Percentiles rank a stretch among this genome's conserved stretches.
phyloP scores from a whole-genome alignment of 2,329 filamentous ascomycete species.

The Colletotrichum spaethianum region DNA sequence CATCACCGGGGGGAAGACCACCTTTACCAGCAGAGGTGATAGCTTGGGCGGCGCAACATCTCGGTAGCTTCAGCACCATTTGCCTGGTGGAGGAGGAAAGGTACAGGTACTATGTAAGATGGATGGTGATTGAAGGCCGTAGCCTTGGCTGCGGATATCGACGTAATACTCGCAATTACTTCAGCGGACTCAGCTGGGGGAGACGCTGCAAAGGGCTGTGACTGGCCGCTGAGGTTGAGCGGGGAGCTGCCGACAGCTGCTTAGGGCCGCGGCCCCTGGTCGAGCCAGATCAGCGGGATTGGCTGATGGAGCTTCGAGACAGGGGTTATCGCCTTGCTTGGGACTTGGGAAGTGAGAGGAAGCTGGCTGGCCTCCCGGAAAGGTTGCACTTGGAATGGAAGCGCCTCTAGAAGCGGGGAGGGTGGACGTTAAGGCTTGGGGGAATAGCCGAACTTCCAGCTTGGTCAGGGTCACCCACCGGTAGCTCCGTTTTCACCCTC shows the following conservation, averaged over 20 bases:
- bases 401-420: conserved; percentile 24
- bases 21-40: neutral
- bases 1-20: neutral
- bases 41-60: neutral
- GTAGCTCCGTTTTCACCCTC: neutral
- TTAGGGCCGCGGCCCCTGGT: conserved; percentile 28
- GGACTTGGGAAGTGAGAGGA: neutral
- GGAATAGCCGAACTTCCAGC: conserved; percentile 32
- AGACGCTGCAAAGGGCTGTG: conserved; percentile 10
- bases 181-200: conserved; percentile 29
- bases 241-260: conserved; percentile 30
- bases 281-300: conserved; percentile 37
- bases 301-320: conserved; percentile 32
- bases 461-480: conserved; percentile 14
- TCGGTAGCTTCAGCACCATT: neutral
- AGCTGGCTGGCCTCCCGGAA: conserved; percentile 35
- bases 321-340: conserved; percentile 36
- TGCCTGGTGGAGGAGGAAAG: neutral
- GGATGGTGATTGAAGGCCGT: conserved; percentile 7
- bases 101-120: neutral
- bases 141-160: conserved; percentile 39
- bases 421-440: conserved; percentile 21
- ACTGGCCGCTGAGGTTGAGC: conserved; percentile 22
- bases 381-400: conserved; percentile 39
- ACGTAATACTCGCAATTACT: conserved; percentile 36